phyloP scores from a whole-genome alignment of 225 moss, liverwort and hornwort species.

The Ulota crispa region DNA sequence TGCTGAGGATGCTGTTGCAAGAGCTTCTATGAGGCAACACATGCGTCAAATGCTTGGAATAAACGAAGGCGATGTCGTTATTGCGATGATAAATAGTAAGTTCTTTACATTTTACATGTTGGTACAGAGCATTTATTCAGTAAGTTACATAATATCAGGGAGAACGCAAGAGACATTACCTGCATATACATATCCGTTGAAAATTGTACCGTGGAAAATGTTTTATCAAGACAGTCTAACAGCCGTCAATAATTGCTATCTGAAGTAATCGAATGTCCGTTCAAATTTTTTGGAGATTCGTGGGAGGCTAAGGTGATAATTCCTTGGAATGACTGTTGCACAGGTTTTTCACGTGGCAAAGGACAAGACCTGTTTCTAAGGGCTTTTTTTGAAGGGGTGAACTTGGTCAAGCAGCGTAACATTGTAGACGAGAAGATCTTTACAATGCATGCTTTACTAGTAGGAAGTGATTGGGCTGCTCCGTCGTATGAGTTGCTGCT shows the following conservation, averaged over 20 bases:
- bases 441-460: conserved; percentile 40
- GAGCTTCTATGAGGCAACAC: conserved; percentile 24
- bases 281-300: not conserved
- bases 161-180: not conserved
- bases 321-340: not conserved
- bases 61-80: conserved; percentile 34
- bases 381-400: conserved; percentile 38
- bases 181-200: accelerated
- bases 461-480: conserved; percentile 49
- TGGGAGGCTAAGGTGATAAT: accelerated
- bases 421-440: not conserved
- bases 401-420: conserved; percentile 23
- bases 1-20: conserved; percentile 33
- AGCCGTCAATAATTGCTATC: not conserved
- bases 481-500: conserved; percentile 41
- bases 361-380: conserved; percentile 52
- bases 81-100: conserved; percentile 60
- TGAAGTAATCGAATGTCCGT: not conserved
- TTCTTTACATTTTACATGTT: not conserved
- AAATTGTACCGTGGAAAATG: not conserved
- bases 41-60: conserved; percentile 26
- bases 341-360: conserved; percentile 60
- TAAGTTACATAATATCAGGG: not conserved
- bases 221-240: accelerated
- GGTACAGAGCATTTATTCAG: not conserved